Conservation (phyloP, 108 stramenopile species). For the Nitzschia putrida region DNA sequence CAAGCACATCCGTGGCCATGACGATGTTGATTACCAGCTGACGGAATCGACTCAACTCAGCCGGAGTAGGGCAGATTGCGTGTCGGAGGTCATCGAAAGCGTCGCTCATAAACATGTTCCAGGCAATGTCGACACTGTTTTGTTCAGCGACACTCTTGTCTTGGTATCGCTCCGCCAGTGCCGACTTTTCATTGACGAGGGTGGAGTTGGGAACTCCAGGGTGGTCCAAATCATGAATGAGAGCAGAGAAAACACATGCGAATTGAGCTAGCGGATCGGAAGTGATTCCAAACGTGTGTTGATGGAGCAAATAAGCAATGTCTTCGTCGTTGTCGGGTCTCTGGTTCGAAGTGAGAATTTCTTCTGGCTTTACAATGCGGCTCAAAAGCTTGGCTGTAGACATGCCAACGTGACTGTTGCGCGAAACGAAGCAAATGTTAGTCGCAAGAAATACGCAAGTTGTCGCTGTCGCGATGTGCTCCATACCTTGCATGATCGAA, state of each 20-base stretch:
- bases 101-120: slow-evolving; percentile 2
- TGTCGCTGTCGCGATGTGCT: too few species aligned
- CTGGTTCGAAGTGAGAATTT: not conserved
- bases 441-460: too few species aligned
- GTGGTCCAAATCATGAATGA: slow-evolving; percentile 19
- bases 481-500: slow-evolving; percentile 66
- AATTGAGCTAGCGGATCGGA: slow-evolving; percentile 12
- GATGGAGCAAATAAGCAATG: not conserved
- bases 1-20: slow-evolving; percentile 15
- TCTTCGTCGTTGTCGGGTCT: slow-evolving; percentile 1
- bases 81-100: not conserved
- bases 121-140: slow-evolving; percentile 11
- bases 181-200: slow-evolving; percentile 4
- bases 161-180: slow-evolving; percentile 2
- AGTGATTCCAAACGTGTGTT: slow-evolving; percentile 16
- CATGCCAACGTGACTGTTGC: slow-evolving; percentile 21
- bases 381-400: slow-evolving; percentile 28
- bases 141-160: slow-evolving; percentile 20
- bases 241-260: slow-evolving; percentile 16
- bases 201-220: slow-evolving; percentile 11
- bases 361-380: slow-evolving; percentile 23
- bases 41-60: slow-evolving; percentile 5
- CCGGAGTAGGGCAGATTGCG: not conserved
- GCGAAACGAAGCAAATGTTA: too few species aligned
- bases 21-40: slow-evolving; percentile 11